These are phyloP conservation scores for Solanum bulbocastanum DNA, from an alignment of 257 asterid species.

Conservation along the genomic window DNA sequence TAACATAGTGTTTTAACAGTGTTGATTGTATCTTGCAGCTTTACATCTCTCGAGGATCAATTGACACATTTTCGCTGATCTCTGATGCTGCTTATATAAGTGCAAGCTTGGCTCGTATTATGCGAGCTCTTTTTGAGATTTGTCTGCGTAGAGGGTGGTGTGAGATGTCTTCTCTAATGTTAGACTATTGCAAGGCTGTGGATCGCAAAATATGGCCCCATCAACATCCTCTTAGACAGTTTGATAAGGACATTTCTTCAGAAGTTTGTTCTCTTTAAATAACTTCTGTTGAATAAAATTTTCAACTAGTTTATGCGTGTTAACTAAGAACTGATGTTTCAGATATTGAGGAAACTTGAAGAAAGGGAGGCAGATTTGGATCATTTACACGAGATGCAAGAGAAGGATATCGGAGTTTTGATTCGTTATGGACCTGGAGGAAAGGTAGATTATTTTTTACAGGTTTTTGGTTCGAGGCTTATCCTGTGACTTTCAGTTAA, in stretches of 20 bases:
- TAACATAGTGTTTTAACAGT: not conserved
- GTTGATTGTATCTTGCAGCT: constrained; percentile 46
- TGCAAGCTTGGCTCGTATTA: constrained; percentile 92
- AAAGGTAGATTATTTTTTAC: constrained; percentile 39
- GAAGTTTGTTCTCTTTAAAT: constrained; percentile 37
- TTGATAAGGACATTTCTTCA: constrained; percentile 69
- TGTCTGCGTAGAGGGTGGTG: constrained; percentile 96
- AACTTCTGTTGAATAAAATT: not conserved
- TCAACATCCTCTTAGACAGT: constrained; percentile 94
- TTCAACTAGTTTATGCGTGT: not conserved
- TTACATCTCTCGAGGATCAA: constrained; percentile 77
- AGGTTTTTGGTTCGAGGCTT: constrained; percentile 6
- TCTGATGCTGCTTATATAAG: constrained; percentile 93
- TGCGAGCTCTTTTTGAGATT: constrained; percentile 94
- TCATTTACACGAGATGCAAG: constrained; percentile 75
- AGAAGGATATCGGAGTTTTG: constrained; percentile 89
- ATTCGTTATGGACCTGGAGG: constrained; percentile 97
- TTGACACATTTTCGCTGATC: constrained; percentile 74
- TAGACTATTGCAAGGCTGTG: constrained; percentile 95
- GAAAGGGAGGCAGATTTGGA: constrained; percentile 73
- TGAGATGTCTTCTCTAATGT: constrained; percentile 80
- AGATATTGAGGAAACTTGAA: constrained; percentile 94
- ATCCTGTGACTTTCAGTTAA: not conserved
- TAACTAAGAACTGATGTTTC: constrained; percentile 10
- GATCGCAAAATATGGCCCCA: constrained; percentile 98